These are phyloP conservation scores for Miscanthus lutarioriparius DNA, from an alignment of 176 grass and related monocot species.

Conservation along the genomic window DNA sequence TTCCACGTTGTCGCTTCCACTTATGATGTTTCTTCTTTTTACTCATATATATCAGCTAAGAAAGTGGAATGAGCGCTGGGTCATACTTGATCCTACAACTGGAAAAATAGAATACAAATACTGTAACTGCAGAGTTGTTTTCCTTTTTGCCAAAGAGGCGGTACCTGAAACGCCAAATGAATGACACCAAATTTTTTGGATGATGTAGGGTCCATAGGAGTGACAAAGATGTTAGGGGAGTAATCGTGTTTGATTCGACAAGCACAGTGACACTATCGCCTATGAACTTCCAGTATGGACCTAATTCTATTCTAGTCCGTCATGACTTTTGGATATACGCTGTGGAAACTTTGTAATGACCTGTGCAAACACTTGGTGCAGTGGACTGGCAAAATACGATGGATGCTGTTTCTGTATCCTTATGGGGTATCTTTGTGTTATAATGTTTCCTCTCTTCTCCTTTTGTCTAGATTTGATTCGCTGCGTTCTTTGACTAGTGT, in stretches of 20 bases:
- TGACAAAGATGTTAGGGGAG: slow-evolving; percentile 59
- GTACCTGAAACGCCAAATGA: neutral
- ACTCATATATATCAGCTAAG: slow-evolving; percentile 49
- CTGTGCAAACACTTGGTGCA: slow-evolving; percentile 47
- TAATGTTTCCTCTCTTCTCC: slow-evolving; percentile 12
- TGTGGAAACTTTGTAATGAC: slow-evolving; percentile 3
- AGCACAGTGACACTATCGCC: slow-evolving; percentile 67
- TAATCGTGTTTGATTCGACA: slow-evolving; percentile 67
- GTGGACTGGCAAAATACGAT: slow-evolving; percentile 78
- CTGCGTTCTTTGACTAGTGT: slow-evolving; percentile 56
- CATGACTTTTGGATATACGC: neutral
- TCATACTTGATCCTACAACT: slow-evolving; percentile 86
- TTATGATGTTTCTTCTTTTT: neutral
- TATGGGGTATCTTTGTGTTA: slow-evolving; percentile 9
- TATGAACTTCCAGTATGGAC: slow-evolving; percentile 71
- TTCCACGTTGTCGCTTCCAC: neutral
- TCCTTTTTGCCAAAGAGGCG: neutral
- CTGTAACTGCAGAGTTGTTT: slow-evolving; percentile 25
- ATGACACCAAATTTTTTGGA: slow-evolving; percentile 32
- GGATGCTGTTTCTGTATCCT: slow-evolving; percentile 95
- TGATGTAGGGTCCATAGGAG: slow-evolving; percentile 59
- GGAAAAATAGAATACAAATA: slow-evolving; percentile 99
- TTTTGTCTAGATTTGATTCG: slow-evolving; percentile 27
- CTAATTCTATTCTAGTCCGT: slow-evolving; percentile 26
- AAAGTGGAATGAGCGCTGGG: slow-evolving; percentile 98